Base-by-base conservation (phyloP, 345 rosid genomes). In the Hypericum perforatum region DNA sequence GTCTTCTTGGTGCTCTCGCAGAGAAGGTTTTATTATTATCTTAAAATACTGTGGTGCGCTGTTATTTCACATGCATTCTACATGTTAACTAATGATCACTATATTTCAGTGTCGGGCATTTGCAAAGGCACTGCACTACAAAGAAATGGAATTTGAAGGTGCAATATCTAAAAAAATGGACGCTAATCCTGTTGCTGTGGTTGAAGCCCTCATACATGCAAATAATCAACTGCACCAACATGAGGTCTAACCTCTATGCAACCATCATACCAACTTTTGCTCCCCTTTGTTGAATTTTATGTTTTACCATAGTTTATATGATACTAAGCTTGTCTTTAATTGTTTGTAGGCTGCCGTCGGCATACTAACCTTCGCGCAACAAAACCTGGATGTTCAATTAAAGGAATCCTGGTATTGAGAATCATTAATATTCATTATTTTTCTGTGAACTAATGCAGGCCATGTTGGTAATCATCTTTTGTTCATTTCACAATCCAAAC, bases 101-200 rank as follows among this genome's bases (percentile, higher is more conserved):
- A 42, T 29, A 54, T 58, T 53, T 41, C 70, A 88, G 97, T 88
- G 96, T 49, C 98, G 86, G 64, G 98, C 94, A 64, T 92, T 83
- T 70, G 98, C 98, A 15, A 92, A 92, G 82, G 98, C 98, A 39
- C 69, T 92, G 70, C 98, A 92, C 70, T 92, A 92, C 78, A 92
- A 92, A 77, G 98, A 92, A 77, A 85, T 92, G 95, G 94, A 81
- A 79, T 92, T 92, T 63, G 98, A 85, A 78, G 95, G 96, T 76
- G 86, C 95, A 56, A 70, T 70, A 63, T 72, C 94, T 32, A 83
- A 78, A 66, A 80, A 76, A 82, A 85, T 80, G 90, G 98, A 88
- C 76, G 95, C 86, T 51, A 88, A 83, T 69, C 98, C 97, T 43
- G 95, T 85, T 74, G 83, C 97, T 77, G 91, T 88, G 16, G 97